Base-by-base conservation (phyloP, 2,329 filamentous ascomycete genomes). In the Sphaerulina musiva region DNA sequence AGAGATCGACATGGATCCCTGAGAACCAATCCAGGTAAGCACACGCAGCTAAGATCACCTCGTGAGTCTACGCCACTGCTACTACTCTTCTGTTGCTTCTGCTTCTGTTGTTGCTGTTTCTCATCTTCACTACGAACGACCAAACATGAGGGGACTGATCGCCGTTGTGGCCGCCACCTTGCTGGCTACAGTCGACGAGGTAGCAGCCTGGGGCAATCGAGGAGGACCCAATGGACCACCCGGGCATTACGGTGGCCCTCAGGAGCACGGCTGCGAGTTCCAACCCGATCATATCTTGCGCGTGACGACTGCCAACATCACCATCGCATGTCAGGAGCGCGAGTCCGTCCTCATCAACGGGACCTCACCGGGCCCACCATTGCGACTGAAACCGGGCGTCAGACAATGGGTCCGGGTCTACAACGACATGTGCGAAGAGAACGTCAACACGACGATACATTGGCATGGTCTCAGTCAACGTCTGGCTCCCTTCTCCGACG, bases 391-490 rank as follows among this genome's bases (percentile, higher is more conserved):
- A 8, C 72, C 76, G n/a, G 75, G 74, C 10, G 66, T 69, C 43
- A 72, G 71, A 1, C 75, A 70, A 29, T 82, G 80, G 80, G 75
- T 83, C 48, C 71, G 80, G 7, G 80, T 83, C 1, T 81, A 81
- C 67, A 83, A 83, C 62, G 74, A 80, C 55, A 78, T 82, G 68
- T 51, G 48, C 20, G 42, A 51, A n/a, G 56, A 67, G 0, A 65
- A 76, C 11, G 65, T 73, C 23, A 82, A 83, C 58, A 67, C 78
- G n/a, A 83, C 80, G n/a, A 79, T 83, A 79, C 83, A 86, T 64
- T 86, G 83, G 83, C 83, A 86, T 68, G 84, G 84, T 10, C 72
- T 87, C 7, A 78, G 76, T 12, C 79, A 81, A 64, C 71, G 77
- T 32, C 74, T 78, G 32, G 79, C 81, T 1, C 81, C 81, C 0